Evolutionary conservation across 1,284 basidiomycete species (phyloP).

Genomic region (Ustilago crameri): DNA sequence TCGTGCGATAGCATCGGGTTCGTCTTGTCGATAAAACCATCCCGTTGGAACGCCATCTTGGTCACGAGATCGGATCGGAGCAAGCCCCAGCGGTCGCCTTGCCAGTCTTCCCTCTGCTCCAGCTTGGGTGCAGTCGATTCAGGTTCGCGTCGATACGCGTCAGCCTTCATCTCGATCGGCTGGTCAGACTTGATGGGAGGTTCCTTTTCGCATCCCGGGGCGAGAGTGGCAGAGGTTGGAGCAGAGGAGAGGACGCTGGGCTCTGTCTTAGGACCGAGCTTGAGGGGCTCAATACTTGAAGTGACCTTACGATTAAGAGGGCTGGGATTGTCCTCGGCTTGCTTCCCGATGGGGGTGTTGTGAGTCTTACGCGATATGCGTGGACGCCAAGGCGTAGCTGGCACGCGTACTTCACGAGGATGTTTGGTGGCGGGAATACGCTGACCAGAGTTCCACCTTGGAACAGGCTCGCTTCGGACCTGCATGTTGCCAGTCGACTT

Average conservation of each 20-base stretch:
- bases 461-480: background rate
- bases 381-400: constrained; percentile 36
- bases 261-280: constrained; percentile 13
- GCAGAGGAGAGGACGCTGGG: constrained; percentile 11
- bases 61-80: constrained; percentile 4
- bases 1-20: background rate
- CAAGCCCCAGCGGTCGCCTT: constrained; percentile 13
- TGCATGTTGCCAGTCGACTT: background rate
- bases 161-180: background rate
- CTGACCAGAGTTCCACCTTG: constrained; percentile 11
- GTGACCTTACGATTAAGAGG: constrained; percentile 31
- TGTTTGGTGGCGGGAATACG: constrained; percentile 14
- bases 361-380: constrained; percentile 26
- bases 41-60: background rate
- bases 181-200: background rate
- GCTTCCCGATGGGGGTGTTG: constrained; percentile 1
- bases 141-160: constrained; percentile 22
- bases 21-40: background rate
- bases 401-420: constrained; percentile 15
- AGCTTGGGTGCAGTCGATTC: constrained; percentile 9
- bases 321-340: constrained; percentile 12
- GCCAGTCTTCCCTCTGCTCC: constrained; percentile 12
- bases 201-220: constrained; percentile 12
- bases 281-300: constrained; percentile 6
- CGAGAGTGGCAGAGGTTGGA: constrained; percentile 29